phyloP scores from a whole-genome alignment of 768 basidiomycete species.

The Inosperma sp. region DNA sequence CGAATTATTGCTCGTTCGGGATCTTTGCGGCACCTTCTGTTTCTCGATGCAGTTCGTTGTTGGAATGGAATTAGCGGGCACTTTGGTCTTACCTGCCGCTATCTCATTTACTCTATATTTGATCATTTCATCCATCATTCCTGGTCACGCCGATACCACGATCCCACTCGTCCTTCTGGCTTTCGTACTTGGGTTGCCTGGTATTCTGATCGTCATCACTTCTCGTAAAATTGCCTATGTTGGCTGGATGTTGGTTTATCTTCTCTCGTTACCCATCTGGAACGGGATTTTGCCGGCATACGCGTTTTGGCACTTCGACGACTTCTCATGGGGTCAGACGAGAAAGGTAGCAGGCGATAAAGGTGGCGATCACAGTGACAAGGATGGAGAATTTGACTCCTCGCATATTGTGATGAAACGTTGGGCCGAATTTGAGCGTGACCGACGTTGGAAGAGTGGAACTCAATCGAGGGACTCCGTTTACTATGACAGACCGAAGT shows the following conservation, averaged over 20 bases:
- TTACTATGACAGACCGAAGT: constrained; percentile 67
- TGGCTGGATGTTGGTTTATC: constrained; percentile 96
- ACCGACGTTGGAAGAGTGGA: constrained; percentile 88
- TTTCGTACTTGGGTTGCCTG: constrained; percentile 94
- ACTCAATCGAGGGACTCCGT: constrained; percentile 76
- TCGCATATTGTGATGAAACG: constrained; percentile 97
- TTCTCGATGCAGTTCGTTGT: constrained; percentile 99
- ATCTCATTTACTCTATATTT: constrained; percentile 96
- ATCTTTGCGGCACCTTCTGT: constrained; percentile 99
- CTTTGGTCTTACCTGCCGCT: constrained; percentile 93
- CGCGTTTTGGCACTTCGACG: constrained; percentile 99
- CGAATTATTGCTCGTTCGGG: constrained; percentile 91
- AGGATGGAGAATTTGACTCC: constrained; percentile 97
- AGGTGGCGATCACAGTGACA: constrained; percentile 73
- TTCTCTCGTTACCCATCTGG: constrained; percentile 92
- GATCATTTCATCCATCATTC: constrained; percentile 83
- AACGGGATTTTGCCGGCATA: constrained; percentile 94
- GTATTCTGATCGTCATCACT: constrained; percentile 92
- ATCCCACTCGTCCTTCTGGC: constrained; percentile 91
- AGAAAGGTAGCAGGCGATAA: constrained; percentile 74
- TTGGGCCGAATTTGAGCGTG: constrained; percentile 97
- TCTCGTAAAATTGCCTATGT: constrained; percentile 91
- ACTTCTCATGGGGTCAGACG: constrained; percentile 97
- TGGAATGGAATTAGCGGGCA: constrained; percentile 96
- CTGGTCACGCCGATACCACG: constrained; percentile 68